Evolutionary conservation across 2,329 filamentous ascomycete genomes (phyloP).

Genomic region (Dactylonectria estremocensis): DNA sequence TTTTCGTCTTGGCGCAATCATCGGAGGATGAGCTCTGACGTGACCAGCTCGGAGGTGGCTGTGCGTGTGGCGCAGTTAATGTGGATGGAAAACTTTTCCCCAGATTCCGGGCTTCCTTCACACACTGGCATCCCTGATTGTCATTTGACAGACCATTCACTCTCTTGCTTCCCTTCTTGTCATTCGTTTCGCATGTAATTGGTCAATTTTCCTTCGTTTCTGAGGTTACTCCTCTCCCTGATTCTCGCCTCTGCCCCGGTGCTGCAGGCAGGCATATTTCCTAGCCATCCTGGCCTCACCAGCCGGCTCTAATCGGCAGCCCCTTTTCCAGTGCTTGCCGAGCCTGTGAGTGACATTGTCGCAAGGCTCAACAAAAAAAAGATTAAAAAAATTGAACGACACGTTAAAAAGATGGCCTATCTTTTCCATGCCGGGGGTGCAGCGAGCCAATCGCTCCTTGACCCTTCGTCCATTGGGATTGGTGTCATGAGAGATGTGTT

Average conservation of each 20-base stretch:
- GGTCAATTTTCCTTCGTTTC: constrained; percentile 10
- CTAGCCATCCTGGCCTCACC: constrained; percentile 10
- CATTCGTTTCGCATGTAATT: constrained; percentile 43
- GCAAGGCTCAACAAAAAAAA: not conserved
- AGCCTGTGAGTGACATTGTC: not conserved
- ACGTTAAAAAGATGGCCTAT: constrained; percentile 37
- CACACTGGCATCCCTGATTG: constrained; percentile 9
- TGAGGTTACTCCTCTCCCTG: not conserved
- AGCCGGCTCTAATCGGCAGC: not conserved
- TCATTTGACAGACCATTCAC: constrained; percentile 11
- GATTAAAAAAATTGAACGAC: not conserved
- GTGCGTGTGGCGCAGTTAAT: constrained; percentile 22
- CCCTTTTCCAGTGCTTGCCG: not conserved
- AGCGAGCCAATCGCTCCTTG: constrained; percentile 39
- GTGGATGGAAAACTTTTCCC: constrained; percentile 29
- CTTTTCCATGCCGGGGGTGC: constrained; percentile 42
- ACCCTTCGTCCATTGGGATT: constrained; percentile 53
- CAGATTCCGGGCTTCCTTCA: constrained; percentile 12
- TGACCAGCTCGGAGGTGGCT: constrained; percentile 23
- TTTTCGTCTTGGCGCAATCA: too few species aligned
- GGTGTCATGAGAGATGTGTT: constrained; percentile 56
- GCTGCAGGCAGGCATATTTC: constrained; percentile 5
- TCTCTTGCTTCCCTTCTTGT: constrained; percentile 33
- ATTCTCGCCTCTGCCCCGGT: not conserved
- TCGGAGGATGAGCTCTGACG: not conserved